Percentiles rank a stretch among this genome's conserved stretches.
phyloP scores from a whole-genome alignment of 495 filamentous ascomycete genomes.

The Pyronema domesticum region DNA sequence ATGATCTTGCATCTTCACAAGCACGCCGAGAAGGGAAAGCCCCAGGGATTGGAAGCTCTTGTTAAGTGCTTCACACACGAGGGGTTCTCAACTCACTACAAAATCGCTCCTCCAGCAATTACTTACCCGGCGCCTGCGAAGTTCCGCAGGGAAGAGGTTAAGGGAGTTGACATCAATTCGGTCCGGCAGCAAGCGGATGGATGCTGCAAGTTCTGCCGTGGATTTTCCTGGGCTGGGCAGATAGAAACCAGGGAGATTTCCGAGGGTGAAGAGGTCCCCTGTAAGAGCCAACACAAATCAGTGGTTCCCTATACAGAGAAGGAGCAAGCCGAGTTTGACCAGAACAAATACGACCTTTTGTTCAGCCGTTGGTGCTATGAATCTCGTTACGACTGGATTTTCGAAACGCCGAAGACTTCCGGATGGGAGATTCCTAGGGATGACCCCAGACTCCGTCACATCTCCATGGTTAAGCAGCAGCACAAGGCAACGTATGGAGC shows the following conservation, averaged over 20 bases:
- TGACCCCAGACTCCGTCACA: slow-evolving; percentile 21
- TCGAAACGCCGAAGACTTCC: slow-evolving; percentile 13
- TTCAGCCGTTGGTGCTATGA: slow-evolving; percentile 24
- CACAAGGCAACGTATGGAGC: neutral
- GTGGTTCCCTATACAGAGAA: slow-evolving; percentile 15
- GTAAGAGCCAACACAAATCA: slow-evolving; percentile 17
- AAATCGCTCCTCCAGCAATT: neutral
- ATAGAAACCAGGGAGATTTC: slow-evolving; percentile 12
- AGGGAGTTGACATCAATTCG: neutral
- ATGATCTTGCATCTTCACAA: neutral
- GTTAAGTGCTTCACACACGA: slow-evolving; percentile 2
- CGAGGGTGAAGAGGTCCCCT: slow-evolving; percentile 16
- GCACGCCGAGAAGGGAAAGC: neutral
- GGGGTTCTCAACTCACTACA: neutral
- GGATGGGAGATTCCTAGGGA: slow-evolving; percentile 18
- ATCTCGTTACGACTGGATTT: slow-evolving; percentile 25
- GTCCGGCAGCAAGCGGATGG: slow-evolving; percentile 17
- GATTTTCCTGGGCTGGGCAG: slow-evolving; percentile 19
- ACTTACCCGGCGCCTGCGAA: neutral
- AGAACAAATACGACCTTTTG: slow-evolving; percentile 7
- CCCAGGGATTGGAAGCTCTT: neutral
- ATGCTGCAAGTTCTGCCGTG: slow-evolving; percentile 20
- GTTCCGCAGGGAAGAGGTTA: neutral
- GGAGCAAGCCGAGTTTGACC: slow-evolving; percentile 13
- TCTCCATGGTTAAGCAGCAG: slow-evolving; percentile 10